phyloP scores from a whole-genome alignment of 352 stramenopile genomes.

The Globisporangium spinosum region DNA sequence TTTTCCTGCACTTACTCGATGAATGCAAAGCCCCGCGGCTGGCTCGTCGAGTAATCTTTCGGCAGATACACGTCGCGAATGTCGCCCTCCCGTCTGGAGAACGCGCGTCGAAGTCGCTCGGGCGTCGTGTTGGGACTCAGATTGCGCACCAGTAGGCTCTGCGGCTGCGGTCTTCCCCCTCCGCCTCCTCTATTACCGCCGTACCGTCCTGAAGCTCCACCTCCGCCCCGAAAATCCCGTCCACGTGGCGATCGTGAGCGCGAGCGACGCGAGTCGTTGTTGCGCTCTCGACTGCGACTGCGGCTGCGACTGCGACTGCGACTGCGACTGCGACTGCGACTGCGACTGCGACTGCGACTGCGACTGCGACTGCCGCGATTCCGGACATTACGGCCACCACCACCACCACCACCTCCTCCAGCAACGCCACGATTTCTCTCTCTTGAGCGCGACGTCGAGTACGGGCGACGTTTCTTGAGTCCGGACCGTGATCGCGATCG shows the following conservation, averaged over 20 bases:
- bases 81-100: conserved; percentile 43
- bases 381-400: neutral
- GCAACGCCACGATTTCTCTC: conserved; percentile 24
- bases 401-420: conserved; percentile 7
- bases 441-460: conserved; percentile 35
- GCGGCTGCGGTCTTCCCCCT: conserved; percentile 25
- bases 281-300: conserved; percentile 23
- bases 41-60: conserved; percentile 51
- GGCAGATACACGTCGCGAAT: conserved; percentile 68
- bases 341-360: conserved; percentile 19
- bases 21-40: conserved; percentile 77
- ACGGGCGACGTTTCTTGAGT: conserved; percentile 18
- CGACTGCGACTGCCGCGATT: conserved; percentile 12
- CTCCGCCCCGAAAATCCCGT: conserved; percentile 5
- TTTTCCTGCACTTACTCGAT: conserved; percentile 42
- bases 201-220: conserved; percentile 8
- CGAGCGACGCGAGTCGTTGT: conserved; percentile 10
- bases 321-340: conserved; percentile 16
- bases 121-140: conserved; percentile 29
- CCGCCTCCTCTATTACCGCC: conserved; percentile 3
- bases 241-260: conserved; percentile 29
- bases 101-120: conserved; percentile 45
- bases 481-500: conserved; percentile 34
- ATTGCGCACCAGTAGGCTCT: conserved; percentile 56
- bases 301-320: conserved; percentile 17